Evolutionary conservation across 2,329 filamentous ascomycete species (phyloP), one percentile per base, ranked within the genome.

Genomic region (Fusarium haematococcum): DNA sequence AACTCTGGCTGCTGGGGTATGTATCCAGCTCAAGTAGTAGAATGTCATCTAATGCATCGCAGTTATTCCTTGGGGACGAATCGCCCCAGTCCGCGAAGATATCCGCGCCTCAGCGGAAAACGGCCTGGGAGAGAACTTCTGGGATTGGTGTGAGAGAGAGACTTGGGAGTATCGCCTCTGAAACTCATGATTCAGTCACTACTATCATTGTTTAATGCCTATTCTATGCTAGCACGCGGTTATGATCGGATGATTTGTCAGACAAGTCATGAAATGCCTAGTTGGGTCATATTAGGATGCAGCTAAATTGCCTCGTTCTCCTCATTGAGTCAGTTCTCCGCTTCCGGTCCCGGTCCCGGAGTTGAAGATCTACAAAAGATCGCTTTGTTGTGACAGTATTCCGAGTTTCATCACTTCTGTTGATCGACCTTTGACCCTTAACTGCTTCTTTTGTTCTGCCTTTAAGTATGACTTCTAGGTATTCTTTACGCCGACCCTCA

Each of bases 1-100:
- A 50, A 69, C n/a, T 63, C 54, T 20, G 67, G 67, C 6, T 39
- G 25, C 14, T 70, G 65, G 65, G 41, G 68, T 70, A 63, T 56
- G 63, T 16, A 10, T 25, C 2, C 4, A 56, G 1, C 6, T n/a
- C 14, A 27, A 37, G n/a, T 27, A 2, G 7, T n/a, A 39, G 9
- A 37, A 25, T 37, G 14, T 13, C 2, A 9, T 18, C 35, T 58
- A 27, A 58, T 11, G n/a, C 9, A 35, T 30, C 2, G 6, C 4
- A 58, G 56, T 41, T 16, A 58, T 58, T 13, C 56, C 35, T n/a
- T 58, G 56, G 56, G 56, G 35, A 14, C 23, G 56, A 20, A 58
- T 58, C 23, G 14, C 56, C 1, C 33, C 35, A 9, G 16, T 58
- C 11, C 56, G 56, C 2, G 33, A 58, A 4, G 56, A 41, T 7